A percentile compares a stretch with the other conserved stretches of the same genome.
Evolutionary conservation across 148 eudicot genomes (phyloP).

Genomic region (Vaccinium vitisidaea): DNA sequence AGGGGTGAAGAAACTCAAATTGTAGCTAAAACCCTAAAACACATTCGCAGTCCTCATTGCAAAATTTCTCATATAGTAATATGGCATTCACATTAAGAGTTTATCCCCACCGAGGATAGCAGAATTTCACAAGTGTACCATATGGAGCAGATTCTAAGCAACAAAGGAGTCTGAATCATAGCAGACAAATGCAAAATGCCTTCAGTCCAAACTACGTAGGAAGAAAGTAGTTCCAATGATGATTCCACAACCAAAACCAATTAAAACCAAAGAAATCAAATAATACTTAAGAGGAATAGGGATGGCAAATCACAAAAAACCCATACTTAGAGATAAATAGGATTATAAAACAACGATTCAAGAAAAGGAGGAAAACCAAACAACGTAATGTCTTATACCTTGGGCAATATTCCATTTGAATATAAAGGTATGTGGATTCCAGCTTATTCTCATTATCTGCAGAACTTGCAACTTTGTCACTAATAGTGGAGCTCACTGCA

Average conservation of each 20-base stretch:
- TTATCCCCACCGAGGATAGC: neutral
- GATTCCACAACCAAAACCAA: neutral
- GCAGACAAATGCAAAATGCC: neutral
- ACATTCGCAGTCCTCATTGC: neutral
- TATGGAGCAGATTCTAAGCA: neutral
- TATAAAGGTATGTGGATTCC: conserved; percentile 84
- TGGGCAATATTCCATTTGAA: conserved; percentile 99
- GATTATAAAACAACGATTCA: neutral
- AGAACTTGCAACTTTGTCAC: conserved; percentile 51
- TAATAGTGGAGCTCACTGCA: conserved; percentile 57
- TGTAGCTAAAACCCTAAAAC: neutral
- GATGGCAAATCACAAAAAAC: neutral
- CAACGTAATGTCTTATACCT: conserved; percentile 45
- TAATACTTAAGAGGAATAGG: neutral
- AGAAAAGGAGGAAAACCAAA: conserved; percentile 3
- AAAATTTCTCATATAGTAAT: neutral
- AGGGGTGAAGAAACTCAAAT: neutral
- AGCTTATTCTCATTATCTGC: conserved; percentile 50
- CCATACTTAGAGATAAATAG: neutral
- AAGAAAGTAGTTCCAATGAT: conserved; percentile 1
- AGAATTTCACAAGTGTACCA: neutral
- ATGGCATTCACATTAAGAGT: neutral
- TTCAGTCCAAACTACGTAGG: neutral
- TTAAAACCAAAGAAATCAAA: neutral
- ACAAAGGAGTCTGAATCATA: neutral